These are phyloP conservation scores for Thecaphora thlaspeos DNA, from an alignment of 1,284 basidiomycete species.

Conservation along the genomic window DNA sequence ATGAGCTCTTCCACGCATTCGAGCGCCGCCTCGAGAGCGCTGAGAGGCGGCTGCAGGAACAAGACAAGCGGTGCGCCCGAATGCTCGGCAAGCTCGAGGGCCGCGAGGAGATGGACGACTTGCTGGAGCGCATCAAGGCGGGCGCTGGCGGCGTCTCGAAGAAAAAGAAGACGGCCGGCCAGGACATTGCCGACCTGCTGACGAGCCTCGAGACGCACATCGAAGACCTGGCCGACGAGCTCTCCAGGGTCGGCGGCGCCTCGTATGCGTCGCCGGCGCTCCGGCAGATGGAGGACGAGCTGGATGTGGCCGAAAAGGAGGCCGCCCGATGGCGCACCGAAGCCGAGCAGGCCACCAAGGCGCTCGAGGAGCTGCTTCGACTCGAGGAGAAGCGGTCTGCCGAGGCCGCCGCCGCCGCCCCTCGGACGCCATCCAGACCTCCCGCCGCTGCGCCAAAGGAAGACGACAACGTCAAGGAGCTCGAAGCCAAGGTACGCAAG, in stretches of 20 bases:
- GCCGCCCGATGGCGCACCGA: conserved; percentile 13
- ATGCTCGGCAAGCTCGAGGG: conserved; percentile 55
- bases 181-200: conserved; percentile 45
- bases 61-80: conserved; percentile 50
- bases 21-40: conserved; percentile 43
- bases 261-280: background rate
- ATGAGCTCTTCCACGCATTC: conserved; percentile 42
- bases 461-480: conserved; percentile 8
- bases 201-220: conserved; percentile 46
- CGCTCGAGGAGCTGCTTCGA: conserved; percentile 1
- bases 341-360: conserved; percentile 1
- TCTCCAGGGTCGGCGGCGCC: conserved; percentile 12
- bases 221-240: conserved; percentile 45
- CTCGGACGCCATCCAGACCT: background rate
- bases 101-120: conserved; percentile 56
- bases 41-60: conserved; percentile 46
- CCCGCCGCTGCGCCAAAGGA: no score
- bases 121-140: conserved; percentile 54
- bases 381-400: background rate
- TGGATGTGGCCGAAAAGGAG: conserved; percentile 10
- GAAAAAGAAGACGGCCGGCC: conserved; percentile 40
- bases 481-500: conserved; percentile 9
- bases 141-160: conserved; percentile 24
- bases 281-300: conserved; percentile 1
- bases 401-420: background rate